Evolutionary conservation across 352 stramenopile genomes (phyloP).

Genomic region (Hyaloperonospora brassicae): DNA sequence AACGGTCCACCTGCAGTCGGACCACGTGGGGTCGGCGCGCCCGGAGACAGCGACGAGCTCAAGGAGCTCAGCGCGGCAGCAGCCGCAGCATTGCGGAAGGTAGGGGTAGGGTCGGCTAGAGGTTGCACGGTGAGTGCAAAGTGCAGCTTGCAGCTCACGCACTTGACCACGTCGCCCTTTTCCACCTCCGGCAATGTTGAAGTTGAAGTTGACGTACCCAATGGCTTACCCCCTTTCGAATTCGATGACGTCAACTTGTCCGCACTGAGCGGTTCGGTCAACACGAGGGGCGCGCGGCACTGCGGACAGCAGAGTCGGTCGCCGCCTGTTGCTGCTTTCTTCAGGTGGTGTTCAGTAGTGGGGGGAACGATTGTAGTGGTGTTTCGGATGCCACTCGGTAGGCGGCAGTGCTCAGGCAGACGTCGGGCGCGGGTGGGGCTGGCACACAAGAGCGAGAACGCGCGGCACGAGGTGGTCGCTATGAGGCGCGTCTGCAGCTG

Average conservation of each 20-base stretch:
- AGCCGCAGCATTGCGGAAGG: slow-evolving; percentile 55
- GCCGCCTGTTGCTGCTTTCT: slow-evolving; percentile 10
- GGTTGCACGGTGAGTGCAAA: slow-evolving; percentile 57
- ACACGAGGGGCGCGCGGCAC: slow-evolving; percentile 46
- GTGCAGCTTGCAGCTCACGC: slow-evolving; percentile 56
- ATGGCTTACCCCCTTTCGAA: background rate
- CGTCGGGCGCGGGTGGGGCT: background rate
- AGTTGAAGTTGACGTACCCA: slow-evolving; percentile 14
- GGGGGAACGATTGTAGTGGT: slow-evolving; percentile 15
- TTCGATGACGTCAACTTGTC: slow-evolving; percentile 24
- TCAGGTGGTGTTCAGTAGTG: slow-evolving; percentile 8
- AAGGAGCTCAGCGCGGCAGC: slow-evolving; percentile 60
- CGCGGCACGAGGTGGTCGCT: slow-evolving; percentile 5
- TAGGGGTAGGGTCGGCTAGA: slow-evolving; percentile 20
- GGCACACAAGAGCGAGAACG: slow-evolving; percentile 10
- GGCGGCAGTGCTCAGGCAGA: slow-evolving; percentile 1
- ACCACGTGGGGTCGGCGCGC: slow-evolving; percentile 38
- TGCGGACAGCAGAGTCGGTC: slow-evolving; percentile 58
- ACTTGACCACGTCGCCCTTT: slow-evolving; percentile 74
- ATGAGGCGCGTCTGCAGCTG: slow-evolving; percentile 10
- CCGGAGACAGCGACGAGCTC: slow-evolving; percentile 44
- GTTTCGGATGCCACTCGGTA: slow-evolving; percentile 1
- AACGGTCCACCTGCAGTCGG: slow-evolving; percentile 26
- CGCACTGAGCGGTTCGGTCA: slow-evolving; percentile 30
- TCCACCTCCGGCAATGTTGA: slow-evolving; percentile 36